Percentiles rank a stretch among this genome's conserved stretches.
These are phyloP conservation scores for Trichomonascaceae sp. DNA, from an alignment of 1,139 yeast species.

Conservation along the genomic window DNA sequence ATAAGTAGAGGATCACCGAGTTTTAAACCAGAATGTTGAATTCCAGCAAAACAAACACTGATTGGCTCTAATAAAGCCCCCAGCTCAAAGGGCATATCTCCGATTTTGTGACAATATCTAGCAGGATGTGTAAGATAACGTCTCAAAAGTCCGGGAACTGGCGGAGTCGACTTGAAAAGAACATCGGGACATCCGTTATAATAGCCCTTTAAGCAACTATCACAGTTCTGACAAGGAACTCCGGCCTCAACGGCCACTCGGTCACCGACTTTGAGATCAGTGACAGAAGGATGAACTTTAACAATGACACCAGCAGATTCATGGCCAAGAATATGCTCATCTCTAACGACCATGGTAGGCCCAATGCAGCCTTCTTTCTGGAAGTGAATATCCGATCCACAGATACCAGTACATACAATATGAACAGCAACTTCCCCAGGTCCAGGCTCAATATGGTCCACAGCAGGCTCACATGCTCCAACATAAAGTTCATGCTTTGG, in stretches of 20 bases:
- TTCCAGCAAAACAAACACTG: constrained; percentile 81
- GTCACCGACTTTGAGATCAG: constrained; percentile 34
- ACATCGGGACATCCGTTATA: constrained; percentile 79
- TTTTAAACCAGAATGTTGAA: constrained; percentile 57
- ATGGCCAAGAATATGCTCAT: constrained; percentile 50
- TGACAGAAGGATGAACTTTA: constrained; percentile 60
- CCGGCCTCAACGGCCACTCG: constrained; percentile 75
- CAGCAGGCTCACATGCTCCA: constrained; percentile 32
- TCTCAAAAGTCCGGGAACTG: constrained; percentile 61
- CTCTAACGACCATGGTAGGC: constrained; percentile 38
- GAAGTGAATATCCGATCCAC: constrained; percentile 87
- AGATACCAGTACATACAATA: constrained; percentile 66
- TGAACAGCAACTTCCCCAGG: constrained; percentile 42
- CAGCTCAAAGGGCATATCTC: constrained; percentile 72
- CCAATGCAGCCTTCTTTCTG: constrained; percentile 78
- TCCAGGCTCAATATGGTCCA: constrained; percentile 32
- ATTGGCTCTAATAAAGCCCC: constrained; percentile 90
- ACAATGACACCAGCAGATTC: constrained; percentile 69
- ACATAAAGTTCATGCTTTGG: constrained; percentile 34
- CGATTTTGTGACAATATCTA: constrained; percentile 74
- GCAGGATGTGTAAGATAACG: constrained; percentile 70
- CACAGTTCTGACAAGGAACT: constrained; percentile 69
- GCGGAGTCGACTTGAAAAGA: constrained; percentile 87
- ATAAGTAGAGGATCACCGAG: constrained; percentile 74
- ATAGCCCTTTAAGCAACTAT: constrained; percentile 66